phyloP scores from a whole-genome alignment of 352 stramenopile species.

The Halophytophthora batemanensis region DNA sequence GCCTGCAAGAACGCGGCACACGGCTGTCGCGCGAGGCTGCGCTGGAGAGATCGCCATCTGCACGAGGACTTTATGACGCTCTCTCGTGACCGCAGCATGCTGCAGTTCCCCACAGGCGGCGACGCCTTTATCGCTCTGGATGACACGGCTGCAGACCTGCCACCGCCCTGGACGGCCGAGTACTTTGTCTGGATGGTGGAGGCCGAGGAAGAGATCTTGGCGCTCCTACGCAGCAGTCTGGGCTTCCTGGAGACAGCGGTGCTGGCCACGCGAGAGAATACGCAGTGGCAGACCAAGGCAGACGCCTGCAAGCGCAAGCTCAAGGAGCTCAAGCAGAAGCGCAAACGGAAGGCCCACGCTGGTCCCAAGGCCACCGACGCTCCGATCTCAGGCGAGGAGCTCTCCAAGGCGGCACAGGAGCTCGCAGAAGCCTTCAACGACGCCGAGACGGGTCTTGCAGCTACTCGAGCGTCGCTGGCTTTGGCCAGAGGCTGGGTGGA shows the following conservation, averaged over 20 bases:
- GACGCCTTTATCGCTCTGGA: slow-evolving; percentile 40
- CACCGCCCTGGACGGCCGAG: slow-evolving; percentile 69
- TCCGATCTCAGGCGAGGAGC: slow-evolving; percentile 12
- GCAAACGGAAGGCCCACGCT: slow-evolving; percentile 22
- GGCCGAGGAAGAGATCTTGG: slow-evolving; percentile 47
- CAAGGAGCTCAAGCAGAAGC: slow-evolving; percentile 43
- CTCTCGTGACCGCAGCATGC: slow-evolving; percentile 38
- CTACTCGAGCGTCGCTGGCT: slow-evolving; percentile 31
- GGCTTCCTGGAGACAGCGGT: slow-evolving; percentile 33
- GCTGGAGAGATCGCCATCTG: slow-evolving; percentile 66
- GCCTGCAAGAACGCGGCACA: slow-evolving; percentile 64
- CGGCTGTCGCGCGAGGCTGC: slow-evolving; percentile 51
- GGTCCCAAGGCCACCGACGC: slow-evolving; percentile 24
- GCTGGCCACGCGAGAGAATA: slow-evolving; percentile 33
- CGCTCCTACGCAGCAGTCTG: slow-evolving; percentile 38
- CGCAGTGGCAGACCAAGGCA: slow-evolving; percentile 36
- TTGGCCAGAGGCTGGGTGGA: slow-evolving; percentile 46
- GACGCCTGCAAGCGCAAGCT: slow-evolving; percentile 50
- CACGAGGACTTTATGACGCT: slow-evolving; percentile 62
- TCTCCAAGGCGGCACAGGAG: slow-evolving; percentile 33
- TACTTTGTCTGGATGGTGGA: slow-evolving; percentile 62
- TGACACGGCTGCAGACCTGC: slow-evolving; percentile 28
- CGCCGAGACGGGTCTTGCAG: slow-evolving; percentile 33
- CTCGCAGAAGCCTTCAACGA: slow-evolving; percentile 57
- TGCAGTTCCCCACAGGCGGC: slow-evolving; percentile 49